Evolutionary conservation across 805 yeast species (phyloP), one percentile per base, ranked within the genome.

Genomic region (Scheffersomyces coipomensis): DNA sequence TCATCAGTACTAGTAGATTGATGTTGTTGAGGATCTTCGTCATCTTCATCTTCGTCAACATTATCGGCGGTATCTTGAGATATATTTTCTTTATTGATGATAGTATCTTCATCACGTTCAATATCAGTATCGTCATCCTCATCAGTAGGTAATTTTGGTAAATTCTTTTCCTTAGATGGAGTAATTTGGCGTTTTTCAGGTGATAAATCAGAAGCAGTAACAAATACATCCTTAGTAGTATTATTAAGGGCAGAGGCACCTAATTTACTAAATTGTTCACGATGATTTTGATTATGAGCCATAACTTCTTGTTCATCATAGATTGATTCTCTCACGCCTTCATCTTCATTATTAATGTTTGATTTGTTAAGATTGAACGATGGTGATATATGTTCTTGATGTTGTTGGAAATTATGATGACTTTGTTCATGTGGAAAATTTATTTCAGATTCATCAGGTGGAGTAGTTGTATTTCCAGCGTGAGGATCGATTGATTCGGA

Each of bases 181-280:
- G 19, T 9, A 18, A 29, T 19, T 21, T 16, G 10, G 5, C 39
- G 29, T 18, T 41, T 38, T 4, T 26, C 29, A 8, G 47, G 48
- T 5, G 53, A 44, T 5, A 54, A 48, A 18, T 55, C 58, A 10
- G 42, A 32, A 5, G 62, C 62, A 10, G 60, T 54, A 8, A 53
- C 49, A 37, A 54, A 56, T 3, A 56, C 56, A 26, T 57, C 61
- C 30, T 50, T 48, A 10, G 48, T 43, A 13, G 37, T 39, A 31
- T 39, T 31, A 8, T 27, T 15, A 6, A 45, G 40, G 8, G 48
- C 43, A 29, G 42, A 44, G 16, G 53, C 54, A 6, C 57, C 56
- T 16, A 55, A 33, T 5, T 46, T 36, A 29, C 36, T 41, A 21
- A 51, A 46, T 39, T 52, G 51, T 6, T 43, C 49, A 11, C 33